These are phyloP conservation scores for Aphanomyces invadans DNA, from an alignment of 352 stramenopile genomes.

Conservation along the genomic window DNA sequence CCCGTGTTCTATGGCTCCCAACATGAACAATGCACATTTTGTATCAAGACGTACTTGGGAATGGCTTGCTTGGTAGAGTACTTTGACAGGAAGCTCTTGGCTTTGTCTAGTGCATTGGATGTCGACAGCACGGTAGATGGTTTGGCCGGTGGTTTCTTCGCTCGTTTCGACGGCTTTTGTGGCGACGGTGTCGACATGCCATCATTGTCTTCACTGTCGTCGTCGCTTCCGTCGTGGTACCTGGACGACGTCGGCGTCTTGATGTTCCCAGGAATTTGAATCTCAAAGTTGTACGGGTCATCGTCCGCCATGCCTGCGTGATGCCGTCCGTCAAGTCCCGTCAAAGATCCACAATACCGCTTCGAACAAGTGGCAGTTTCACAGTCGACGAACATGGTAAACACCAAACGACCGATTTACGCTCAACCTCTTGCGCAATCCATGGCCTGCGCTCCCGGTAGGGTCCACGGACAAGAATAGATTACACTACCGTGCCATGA, in stretches of 20 bases:
- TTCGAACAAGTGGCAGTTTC: background rate
- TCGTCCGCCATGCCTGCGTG: slow-evolving; percentile 25
- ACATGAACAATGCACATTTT: background rate
- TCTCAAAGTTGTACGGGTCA: slow-evolving; percentile 46
- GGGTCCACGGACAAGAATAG: too few relatives aligned
- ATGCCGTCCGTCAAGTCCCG: too few relatives aligned
- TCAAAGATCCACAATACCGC: background rate
- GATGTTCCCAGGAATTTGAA: slow-evolving; percentile 33
- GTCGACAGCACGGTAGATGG: background rate
- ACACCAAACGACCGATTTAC: too few relatives aligned
- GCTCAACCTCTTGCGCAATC: too few relatives aligned
- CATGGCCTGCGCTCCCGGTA: too few relatives aligned
- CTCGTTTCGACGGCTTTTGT: background rate
- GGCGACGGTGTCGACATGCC: background rate
- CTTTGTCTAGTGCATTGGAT: slow-evolving; percentile 50
- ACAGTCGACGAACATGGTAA: background rate
- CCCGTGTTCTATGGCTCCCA: too few relatives aligned
- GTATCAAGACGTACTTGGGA: background rate
- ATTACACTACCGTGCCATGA: too few relatives aligned
- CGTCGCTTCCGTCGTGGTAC: slow-evolving; percentile 31
- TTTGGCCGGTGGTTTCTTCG: background rate
- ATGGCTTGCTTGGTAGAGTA: slow-evolving; percentile 39
- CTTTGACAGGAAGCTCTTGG: slow-evolving; percentile 65
- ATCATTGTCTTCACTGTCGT: background rate
- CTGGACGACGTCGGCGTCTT: too few relatives aligned